Evolutionary conservation across 139 green algal genomes (phyloP), one percentile per base, ranked within the genome.

Genomic region (Zygnema cylindricum): DNA sequence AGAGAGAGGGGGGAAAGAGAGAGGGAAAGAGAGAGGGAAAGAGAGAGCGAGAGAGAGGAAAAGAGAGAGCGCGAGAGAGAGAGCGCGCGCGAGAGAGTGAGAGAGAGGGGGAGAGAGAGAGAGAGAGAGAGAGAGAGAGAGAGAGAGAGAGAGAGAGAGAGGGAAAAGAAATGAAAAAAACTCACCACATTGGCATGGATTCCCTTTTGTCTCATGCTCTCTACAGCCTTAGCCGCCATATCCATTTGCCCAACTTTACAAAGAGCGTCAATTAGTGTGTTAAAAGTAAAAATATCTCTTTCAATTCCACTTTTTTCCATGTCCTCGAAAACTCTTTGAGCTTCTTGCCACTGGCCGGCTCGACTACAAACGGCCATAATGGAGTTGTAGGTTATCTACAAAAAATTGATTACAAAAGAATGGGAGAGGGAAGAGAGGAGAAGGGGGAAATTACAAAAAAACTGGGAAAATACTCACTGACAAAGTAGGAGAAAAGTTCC

Each of bases 321-420:
- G 16, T 83, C 30, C 35, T 89, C 77, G 43, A 90, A 90, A 33
- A 90, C 76, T 0, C 43, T 35, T 33, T 69, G 77, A 32, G 85
- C 85, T 38, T 90, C 85, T 33, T 90, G 38, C 85, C 85, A 90
- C 43, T 78, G 85, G 0, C 85, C 85, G 30, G 77, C 85, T 22
- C 85, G 39, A 78, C 85, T 90, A 76, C 85, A 90, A 35, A 89
- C 85, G 0, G 85, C 77, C 42, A 90, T 90, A 11, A 90, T 49
- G 40, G 85, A 90, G 77, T 90, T 90, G 85, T 89, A 90, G 16
- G 85, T 90, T 39, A 90, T 90, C 77, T 88, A 69, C 81, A 69
- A 30, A 57, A 54, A 84, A 35, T 71, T 55, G 1, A 54, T 22
- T 38, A 84, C 33, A 39, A 63, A 63, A 63, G 49, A 63, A 63